Base-by-base conservation (phyloP, 176 grass and related monocot species). In the Poa pratensis region DNA sequence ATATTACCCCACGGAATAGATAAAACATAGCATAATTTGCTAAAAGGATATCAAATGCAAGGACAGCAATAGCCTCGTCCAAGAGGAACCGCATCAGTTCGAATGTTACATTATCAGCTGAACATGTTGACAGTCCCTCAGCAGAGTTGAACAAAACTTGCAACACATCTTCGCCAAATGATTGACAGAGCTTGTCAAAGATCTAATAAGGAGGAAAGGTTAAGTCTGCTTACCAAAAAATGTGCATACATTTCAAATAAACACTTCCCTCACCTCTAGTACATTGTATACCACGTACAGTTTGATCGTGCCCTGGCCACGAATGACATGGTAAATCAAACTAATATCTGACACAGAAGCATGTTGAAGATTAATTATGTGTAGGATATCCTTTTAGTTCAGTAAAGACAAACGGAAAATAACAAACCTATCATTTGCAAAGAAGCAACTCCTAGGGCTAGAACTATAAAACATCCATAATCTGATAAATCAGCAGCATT, bases 311-410 rank as follows among this genome's bases (percentile, higher is more conserved):
- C 93, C 93, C 85, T 99, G 96, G 79, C 96, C 96, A 81, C 93
- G 93, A 86, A 99, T 98, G 83, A 98, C 90, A 78, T 98, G 96
- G 84, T 98, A 98, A 92, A 98, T 98, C 86, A 98, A 92, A 90
- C 93, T 98, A 90, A 98, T 98, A 98, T 98, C 96, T 98, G 93
- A 88, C 66, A 83, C 12, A 83, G 43, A 72, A 86, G 82, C 54
- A 88, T 74, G 34, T 67, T 37, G 46, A 32, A 67, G 24, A 77
- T 78, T 53, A 90, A 69, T 53, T 69, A 15, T 40, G 45, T 75
- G 39, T 37, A 80, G 32, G 40, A 75, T 71, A 43, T 83, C 5
- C 3, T 74, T 40, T 53, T 22, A 39, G 30, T 80, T 80, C 22
- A 74, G n/a, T 5, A 67, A 89, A 85, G 83, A 59, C 9, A 35